phyloP scores from a whole-genome alignment of 2,329 filamentous ascomycete genomes.

The Ceratocystis huliohia region DNA sequence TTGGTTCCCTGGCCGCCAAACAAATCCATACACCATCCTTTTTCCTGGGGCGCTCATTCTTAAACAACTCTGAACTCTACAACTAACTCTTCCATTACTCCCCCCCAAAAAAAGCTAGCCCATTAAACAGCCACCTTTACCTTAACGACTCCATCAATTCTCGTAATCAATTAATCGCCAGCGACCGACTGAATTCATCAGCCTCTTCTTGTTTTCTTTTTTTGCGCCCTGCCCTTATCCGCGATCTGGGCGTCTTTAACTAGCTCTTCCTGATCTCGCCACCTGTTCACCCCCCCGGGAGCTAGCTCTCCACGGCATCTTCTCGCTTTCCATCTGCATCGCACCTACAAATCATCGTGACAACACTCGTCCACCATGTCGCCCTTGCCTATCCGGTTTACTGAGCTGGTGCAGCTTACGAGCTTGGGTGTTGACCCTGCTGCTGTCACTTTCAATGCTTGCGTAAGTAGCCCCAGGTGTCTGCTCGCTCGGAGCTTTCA shows the following conservation, averaged over 20 bases:
- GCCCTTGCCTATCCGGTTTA: slow-evolving; percentile 82
- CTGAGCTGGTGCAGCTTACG: slow-evolving; percentile 65
- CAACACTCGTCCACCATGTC: slow-evolving; percentile 34
- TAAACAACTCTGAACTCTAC: neutral
- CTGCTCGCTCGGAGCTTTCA: neutral
- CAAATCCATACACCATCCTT: slow-evolving; percentile 9
- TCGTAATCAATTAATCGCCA: slow-evolving; percentile 1
- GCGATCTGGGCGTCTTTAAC: slow-evolving; percentile 16
- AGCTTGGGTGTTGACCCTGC: slow-evolving; percentile 36
- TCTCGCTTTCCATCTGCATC: neutral
- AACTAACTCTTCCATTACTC: slow-evolving; percentile 2
- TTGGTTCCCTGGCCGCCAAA: slow-evolving; percentile 9
- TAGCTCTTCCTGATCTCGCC: slow-evolving; percentile 17
- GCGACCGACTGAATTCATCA: neutral
- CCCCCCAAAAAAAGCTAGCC: slow-evolving; percentile 1
- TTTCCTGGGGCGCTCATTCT: slow-evolving; percentile 5
- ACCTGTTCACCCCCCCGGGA: slow-evolving; percentile 19
- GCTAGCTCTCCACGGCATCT: slow-evolving; percentile 20
- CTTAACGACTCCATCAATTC: neutral
- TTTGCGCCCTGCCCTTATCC: neutral
- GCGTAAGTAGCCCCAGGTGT: slow-evolving; percentile 40
- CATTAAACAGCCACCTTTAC: slow-evolving; percentile 19
- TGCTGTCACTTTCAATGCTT: slow-evolving; percentile 65
- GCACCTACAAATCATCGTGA: neutral
- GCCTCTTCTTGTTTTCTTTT: neutral